These are phyloP conservation scores for Galerina marginata DNA, from an alignment of 768 basidiomycete species.

Conservation along the genomic window DNA sequence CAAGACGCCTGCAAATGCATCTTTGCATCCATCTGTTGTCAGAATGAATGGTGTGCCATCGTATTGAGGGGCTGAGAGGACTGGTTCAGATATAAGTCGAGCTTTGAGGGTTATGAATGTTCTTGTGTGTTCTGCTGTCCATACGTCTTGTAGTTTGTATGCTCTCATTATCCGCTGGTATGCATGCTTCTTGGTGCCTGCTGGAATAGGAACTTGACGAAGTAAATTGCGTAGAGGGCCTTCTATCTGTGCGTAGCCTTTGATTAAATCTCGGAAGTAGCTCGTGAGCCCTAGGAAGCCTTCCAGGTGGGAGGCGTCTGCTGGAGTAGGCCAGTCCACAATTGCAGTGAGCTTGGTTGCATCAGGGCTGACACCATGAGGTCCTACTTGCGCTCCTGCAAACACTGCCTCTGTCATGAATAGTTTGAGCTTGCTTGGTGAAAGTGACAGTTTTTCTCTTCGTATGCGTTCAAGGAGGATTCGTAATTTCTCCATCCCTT, in stretches of 20 bases:
- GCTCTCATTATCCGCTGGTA: constrained; percentile 31
- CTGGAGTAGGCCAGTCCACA: constrained; percentile 38
- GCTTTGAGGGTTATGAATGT: constrained; percentile 36
- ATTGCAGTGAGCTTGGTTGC: constrained; percentile 42
- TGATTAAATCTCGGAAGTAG: constrained; percentile 40
- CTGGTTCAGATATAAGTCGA: constrained; percentile 35
- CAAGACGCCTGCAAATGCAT: constrained; percentile 37
- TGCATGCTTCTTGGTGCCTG: constrained; percentile 20
- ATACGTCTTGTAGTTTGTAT: constrained; percentile 9
- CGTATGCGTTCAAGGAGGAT: too few relatives aligned
- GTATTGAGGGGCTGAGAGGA: constrained; percentile 32
- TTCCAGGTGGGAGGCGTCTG: constrained; percentile 29
- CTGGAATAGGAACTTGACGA: constrained; percentile 13
- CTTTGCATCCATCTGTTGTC: constrained; percentile 41
- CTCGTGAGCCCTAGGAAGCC: constrained; percentile 41
- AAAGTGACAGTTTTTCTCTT: constrained; percentile 36
- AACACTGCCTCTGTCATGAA: constrained; percentile 44
- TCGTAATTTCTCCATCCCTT: constrained; percentile 27
- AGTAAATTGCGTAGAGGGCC: constrained; percentile 36
- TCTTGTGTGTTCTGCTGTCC: constrained; percentile 21
- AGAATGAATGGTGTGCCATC: constrained; percentile 42
- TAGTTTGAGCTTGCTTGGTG: constrained; percentile 37
- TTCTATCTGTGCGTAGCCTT: constrained; percentile 36
- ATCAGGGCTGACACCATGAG: constrained; percentile 40
- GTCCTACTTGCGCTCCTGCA: constrained; percentile 40